Percentiles rank a stretch among this genome's conserved stretches.
phyloP scores from a whole-genome alignment of 148 eudicot species.

The Arbutus unedo region DNA sequence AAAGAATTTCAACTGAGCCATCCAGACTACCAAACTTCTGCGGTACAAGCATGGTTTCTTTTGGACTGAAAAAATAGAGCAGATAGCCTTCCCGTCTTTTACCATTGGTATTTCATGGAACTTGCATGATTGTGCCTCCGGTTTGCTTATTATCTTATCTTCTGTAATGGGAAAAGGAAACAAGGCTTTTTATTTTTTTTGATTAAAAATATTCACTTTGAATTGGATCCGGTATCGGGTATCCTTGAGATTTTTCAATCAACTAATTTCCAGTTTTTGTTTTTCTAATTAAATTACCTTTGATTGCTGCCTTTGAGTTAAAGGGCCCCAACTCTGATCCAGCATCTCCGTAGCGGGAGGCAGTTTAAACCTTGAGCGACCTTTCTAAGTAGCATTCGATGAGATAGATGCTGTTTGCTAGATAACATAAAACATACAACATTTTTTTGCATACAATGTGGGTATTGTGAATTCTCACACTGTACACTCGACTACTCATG shows the following conservation, averaged over 20 bases:
- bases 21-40: background rate
- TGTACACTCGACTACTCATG: no score
- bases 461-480: no score
- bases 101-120: background rate
- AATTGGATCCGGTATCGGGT: no score
- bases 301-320: background rate
- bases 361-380: no score
- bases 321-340: background rate
- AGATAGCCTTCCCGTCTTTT: background rate
- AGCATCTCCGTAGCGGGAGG: background rate
- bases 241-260: background rate
- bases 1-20: background rate
- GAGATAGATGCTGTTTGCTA: no score
- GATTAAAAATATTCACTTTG: background rate
- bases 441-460: no score
- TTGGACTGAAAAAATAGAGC: background rate
- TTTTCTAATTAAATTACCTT: background rate
- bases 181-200: background rate
- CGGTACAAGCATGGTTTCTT: background rate
- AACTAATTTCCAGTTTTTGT: background rate
- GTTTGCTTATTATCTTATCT: no score
- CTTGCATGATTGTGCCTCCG: no score
- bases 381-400: no score
- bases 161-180: background rate
- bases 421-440: no score